Base-by-base conservation (phyloP, 768 basidiomycete species). In the Suillus variegatus region DNA sequence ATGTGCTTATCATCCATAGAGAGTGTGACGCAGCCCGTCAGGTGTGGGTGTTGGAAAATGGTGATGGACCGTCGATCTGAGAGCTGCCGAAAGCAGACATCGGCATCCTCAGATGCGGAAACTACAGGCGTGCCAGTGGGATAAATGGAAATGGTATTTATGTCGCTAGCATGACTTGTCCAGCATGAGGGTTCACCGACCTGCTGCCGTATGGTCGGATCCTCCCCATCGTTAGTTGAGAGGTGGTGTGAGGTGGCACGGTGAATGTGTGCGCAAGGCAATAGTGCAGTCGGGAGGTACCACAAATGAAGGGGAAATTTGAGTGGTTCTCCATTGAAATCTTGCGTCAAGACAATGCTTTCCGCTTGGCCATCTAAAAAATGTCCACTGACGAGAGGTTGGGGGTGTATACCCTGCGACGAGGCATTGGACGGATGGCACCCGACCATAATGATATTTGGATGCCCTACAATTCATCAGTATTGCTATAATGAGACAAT, bases 231-330 rank as follows among this genome's bases (percentile, higher is more conserved):
- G n/a, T 10, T 10, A 12, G 12, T n/a, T 6, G 46, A 22, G 46
- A 47, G 46, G 12, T n/a, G 47, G n/a, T 10, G 1, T 22, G 9
- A 86, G 65, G 94, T 92, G 13, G 91, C 83, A 22, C 90, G 86
- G 73, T 95, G 94, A 70, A 91, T 78, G 3, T 91, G 91, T 12
- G 83, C 76, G 16, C 80, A 82, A 43, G 86, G 83, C 60, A 82
- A 78, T 64, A 94, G 78, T 10, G 90, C 82, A 13, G 82, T 79
- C 3, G 91, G 86, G 47, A 88, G 90, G 73, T 93, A 94, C 84
- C 88, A 94, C 40, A 95, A 72, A 64, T 94, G 91, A 18, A 95
- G 83, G 4, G 93, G 93, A 73, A 93, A 94, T 32, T 92, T 84
- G 3, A 94, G 80, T 0, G 88, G 87, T 66, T 95, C 92, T 49